Percentiles rank a stretch among this genome's conserved stretches.
Evolutionary conservation across 192 early-diverging fungal species (phyloP).

Genomic region (Gigaspora rosea): DNA sequence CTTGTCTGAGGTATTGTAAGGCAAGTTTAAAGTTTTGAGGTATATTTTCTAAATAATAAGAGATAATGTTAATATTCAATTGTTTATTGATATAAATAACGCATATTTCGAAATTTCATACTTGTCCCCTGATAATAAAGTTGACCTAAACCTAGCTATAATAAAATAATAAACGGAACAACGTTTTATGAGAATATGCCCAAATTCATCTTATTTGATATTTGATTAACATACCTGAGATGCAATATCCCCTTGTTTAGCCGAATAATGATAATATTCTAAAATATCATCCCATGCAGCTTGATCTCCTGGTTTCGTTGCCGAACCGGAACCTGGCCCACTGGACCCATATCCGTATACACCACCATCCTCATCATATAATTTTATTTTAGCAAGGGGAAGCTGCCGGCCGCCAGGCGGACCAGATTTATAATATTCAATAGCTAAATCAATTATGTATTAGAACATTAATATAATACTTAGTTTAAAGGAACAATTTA

Average conservation of each 20-base stretch:
- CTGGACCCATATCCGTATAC: conserved; percentile 84
- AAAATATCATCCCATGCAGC: conserved; percentile 73
- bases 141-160: conserved; percentile 70
- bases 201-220: not conserved
- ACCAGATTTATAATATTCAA: conserved; percentile 67
- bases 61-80: too few species aligned
- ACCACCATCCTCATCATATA: conserved; percentile 81
- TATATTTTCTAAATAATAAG: conserved; percentile 27
- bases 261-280: conserved; percentile 70
- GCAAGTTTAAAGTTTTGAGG: conserved; percentile 65
- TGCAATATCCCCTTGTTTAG: conserved; percentile 59
- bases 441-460: conserved; percentile 45
- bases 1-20: conserved; percentile 55
- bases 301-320: conserved; percentile 47
- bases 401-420: conserved; percentile 81
- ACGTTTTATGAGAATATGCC: not conserved
- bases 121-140: conserved; percentile 77
- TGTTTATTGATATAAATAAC: too few species aligned
- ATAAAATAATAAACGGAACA: not conserved
- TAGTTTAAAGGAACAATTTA: not conserved
- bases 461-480: not conserved
- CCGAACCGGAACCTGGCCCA: conserved; percentile 37
- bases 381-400: conserved; percentile 64
- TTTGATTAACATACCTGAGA: conserved; percentile 51
- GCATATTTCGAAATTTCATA: too few species aligned